Conservation (phyloP, 441 rosid genomes). For the Adansonia rubrostipa region DNA sequence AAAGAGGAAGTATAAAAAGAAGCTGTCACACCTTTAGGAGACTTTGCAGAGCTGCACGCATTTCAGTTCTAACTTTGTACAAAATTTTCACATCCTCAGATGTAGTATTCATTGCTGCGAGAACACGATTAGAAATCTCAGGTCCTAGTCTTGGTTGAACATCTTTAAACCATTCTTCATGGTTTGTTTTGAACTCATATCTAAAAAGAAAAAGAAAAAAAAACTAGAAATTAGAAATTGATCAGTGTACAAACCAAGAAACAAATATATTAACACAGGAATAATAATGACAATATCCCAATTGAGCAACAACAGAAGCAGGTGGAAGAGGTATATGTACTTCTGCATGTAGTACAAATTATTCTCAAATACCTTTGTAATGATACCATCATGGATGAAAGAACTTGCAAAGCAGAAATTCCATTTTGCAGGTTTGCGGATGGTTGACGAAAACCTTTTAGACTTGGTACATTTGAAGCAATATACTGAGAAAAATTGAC, state of each 20-base stretch:
- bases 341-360: neutral
- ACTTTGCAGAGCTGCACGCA: slow-evolving; percentile 71
- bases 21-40: slow-evolving; percentile 69
- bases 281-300: slow-evolving; percentile 7
- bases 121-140: slow-evolving; percentile 58
- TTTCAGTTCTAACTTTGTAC: slow-evolving; percentile 77
- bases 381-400: slow-evolving; percentile 74
- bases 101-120: slow-evolving; percentile 57
- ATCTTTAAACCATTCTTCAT: slow-evolving; percentile 86
- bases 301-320: neutral
- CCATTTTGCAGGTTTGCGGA: slow-evolving; percentile 52
- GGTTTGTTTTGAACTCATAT: slow-evolving; percentile 85
- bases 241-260: neutral
- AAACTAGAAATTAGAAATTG: neutral
- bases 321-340: neutral
- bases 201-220: slow-evolving; percentile 45
- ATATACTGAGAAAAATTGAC: slow-evolving; percentile 61
- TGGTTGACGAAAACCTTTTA: slow-evolving; percentile 57
- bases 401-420: slow-evolving; percentile 64
- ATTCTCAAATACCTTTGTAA: slow-evolving; percentile 65
- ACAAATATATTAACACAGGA: neutral
- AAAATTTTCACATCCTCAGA: slow-evolving; percentile 57
- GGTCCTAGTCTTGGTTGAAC: slow-evolving; percentile 77
- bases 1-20: slow-evolving; percentile 10
- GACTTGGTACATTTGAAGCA: slow-evolving; percentile 73